Base-by-base conservation (phyloP, 768 basidiomycete genomes). In the Mycena crocata region DNA sequence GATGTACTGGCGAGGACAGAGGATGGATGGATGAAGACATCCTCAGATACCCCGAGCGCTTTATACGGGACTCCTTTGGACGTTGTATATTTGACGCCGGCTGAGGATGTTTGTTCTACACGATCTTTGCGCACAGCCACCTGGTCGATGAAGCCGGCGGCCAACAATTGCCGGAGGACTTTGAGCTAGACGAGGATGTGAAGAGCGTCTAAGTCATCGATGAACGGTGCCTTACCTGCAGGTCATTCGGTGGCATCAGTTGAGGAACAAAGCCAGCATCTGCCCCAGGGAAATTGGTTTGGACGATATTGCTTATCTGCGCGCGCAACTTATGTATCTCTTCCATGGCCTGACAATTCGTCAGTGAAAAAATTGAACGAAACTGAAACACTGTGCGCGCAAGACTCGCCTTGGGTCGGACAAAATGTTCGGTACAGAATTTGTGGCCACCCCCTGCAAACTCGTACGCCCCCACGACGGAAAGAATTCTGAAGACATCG, bases 401-500 rank as follows among this genome's bases (percentile, higher is more conserved):
- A 28, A 51, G 4, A 64, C 82, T 37, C 72, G 95, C 96, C 85
- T 98, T 99, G 0, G 86, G 85, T 67, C 95, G 84, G 24, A 99
- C 92, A 71, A 98, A 99, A 77, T 99, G 94, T 40, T 93, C 89
- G 14, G 81, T 78, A 76, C 98, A 99, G 77, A 99, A 99, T 24
- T 85, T 77, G 62, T 87, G 85, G 2, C 89, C 89, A 28, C 93
- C 93, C 12, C 93, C 92, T 24, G 93, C 92, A 76, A 92, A 97
- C 76, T 98, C 96, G 76, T 95, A 99, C 4, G 97, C 98, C 0
- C 98, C 98, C 21, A 98, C 90, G n/a, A 97, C 95, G 17, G 96
- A 96, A 12, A 99, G 83, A 35, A 92, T 79, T 71, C 92, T 91
- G 80, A 98, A 93, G 32, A 95, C 77, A 73, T 99, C 98, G 75